Evolutionary conservation across 371 early-diverging fungal genomes (phyloP).

Genomic region (Parasitella parasitica): DNA sequence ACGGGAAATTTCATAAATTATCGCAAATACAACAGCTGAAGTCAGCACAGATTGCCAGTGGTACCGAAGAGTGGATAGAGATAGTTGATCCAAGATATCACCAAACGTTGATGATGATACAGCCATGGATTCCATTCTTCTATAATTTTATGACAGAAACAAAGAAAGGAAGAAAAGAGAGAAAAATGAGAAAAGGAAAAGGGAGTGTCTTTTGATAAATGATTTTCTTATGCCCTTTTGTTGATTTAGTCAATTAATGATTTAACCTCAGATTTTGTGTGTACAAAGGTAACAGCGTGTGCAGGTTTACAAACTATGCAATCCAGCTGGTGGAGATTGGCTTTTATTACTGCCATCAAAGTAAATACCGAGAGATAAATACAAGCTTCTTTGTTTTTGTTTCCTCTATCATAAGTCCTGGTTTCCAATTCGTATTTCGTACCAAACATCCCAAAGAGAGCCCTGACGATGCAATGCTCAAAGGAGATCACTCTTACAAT

Average conservation of each 20-base stretch:
- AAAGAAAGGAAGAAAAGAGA: background rate
- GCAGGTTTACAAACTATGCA: no score
- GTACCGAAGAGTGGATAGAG: constrained; percentile 34
- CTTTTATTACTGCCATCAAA: no score
- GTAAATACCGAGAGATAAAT: no score
- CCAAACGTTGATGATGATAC: constrained; percentile 14
- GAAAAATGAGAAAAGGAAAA: background rate
- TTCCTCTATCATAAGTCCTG: no score
- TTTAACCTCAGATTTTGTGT: background rate
- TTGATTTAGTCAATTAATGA: background rate
- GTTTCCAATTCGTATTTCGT: no score
- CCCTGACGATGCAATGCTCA: no score
- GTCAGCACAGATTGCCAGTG: constrained; percentile 44
- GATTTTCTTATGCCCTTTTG: background rate
- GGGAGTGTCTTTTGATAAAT: background rate
- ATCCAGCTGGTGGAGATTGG: no score
- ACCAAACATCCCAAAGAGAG: no score
- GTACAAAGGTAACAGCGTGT: background rate
- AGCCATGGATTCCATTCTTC: background rate
- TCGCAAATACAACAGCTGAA: constrained; percentile 48
- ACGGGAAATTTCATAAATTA: constrained; percentile 59
- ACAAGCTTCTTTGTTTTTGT: no score
- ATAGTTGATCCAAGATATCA: constrained; percentile 30
- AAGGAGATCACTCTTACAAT: no score
- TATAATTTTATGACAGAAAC: background rate